Evolutionary conservation across 108 stramenopile species (phyloP).

Genomic region (Cylindrotheca closterium): DNA sequence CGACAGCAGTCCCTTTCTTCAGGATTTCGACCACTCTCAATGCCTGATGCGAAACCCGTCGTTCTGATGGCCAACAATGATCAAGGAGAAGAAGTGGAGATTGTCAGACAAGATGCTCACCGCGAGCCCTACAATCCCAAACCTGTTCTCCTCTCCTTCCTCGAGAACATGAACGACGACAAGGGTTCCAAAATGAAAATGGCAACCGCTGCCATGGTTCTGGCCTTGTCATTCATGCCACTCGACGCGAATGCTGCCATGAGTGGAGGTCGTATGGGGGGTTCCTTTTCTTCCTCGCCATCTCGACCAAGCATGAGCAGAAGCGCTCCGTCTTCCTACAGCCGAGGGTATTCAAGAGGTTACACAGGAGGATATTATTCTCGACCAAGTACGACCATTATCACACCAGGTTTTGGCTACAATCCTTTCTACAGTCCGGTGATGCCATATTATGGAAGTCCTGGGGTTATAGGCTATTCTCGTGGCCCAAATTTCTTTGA

Average conservation of each 20-base stretch:
- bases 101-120: too few species aligned
- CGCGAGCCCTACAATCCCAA: slow-evolving; percentile 9
- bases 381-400: slow-evolving; percentile 45
- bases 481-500: slow-evolving; percentile 58
- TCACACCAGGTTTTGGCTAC: slow-evolving; percentile 37
- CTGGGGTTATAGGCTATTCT: slow-evolving; percentile 49
- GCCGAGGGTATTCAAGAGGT: slow-evolving; percentile 25
- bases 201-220: slow-evolving; percentile 7
- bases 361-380: slow-evolving; percentile 39
- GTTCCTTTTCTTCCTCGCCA: slow-evolving; percentile 43
- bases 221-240: slow-evolving; percentile 20
- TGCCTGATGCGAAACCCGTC: too few species aligned
- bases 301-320: slow-evolving; percentile 17
- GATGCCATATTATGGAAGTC: slow-evolving; percentile 48
- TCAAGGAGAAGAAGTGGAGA: too few species aligned
- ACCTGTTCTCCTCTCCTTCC: slow-evolving; percentile 7
- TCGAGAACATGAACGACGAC: neutral
- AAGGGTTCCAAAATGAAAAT: slow-evolving; percentile 1
- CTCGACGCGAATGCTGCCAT: slow-evolving; percentile 47
- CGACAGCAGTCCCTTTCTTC: too few species aligned
- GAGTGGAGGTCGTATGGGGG: slow-evolving; percentile 77
- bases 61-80: too few species aligned
- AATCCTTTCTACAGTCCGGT: slow-evolving; percentile 19
- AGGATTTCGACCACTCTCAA: too few species aligned
- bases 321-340: slow-evolving; percentile 17